Base-by-base conservation (phyloP, 73 alveolate genomes). In the Paramecium biaurelia region DNA sequence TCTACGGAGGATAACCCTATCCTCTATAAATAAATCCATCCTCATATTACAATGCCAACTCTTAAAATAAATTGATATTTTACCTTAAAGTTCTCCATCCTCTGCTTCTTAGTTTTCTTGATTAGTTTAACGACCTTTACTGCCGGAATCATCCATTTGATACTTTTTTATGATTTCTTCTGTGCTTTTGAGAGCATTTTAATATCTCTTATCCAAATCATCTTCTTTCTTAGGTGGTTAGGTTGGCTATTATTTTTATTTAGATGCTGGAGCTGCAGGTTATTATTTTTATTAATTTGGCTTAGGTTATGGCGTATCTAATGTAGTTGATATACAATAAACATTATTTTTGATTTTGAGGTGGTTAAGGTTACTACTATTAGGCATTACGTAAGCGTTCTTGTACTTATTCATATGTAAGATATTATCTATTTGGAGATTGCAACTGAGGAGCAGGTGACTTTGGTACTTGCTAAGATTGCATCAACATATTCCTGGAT, bases 1-100 rank as follows among this genome's bases (percentile, higher is more conserved):
- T 72, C 7, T 38, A 35, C 5, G 86, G 86, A 3, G 56, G 56
- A 34, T 28, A 72, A 8, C 86, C 86, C 12, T 35, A 72, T 12
- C 86, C 86, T 38, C 86, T 72, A 32, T 72, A 72, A 72, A 72
- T 72, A 37, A 34, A 72, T 8, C 86, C 86, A 72, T 72, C 86
- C 23, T 72, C 86, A 37, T 72, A 72, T 72, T 72, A 37, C 18
- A 72, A 42, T 21, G 86, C 86, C 56, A 72, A 35, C 14, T 72
- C 86, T 35, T 18, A 9, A 32, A 12, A 21, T 10, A 3, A 3
- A 12, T 23, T 5, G 2, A 53, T 35, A 4, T 15, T 30, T 15
- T 72, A 63, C 84, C 84, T 32, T 63, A 63, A 6, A 63, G 45
- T 11, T 63, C 45, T 20, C 45, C 63, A 35, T 72, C 86, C 28